Evolutionary conservation across 225 moss, liverwort and hornwort genomes (phyloP).

Genomic region (Ulota crispa): DNA sequence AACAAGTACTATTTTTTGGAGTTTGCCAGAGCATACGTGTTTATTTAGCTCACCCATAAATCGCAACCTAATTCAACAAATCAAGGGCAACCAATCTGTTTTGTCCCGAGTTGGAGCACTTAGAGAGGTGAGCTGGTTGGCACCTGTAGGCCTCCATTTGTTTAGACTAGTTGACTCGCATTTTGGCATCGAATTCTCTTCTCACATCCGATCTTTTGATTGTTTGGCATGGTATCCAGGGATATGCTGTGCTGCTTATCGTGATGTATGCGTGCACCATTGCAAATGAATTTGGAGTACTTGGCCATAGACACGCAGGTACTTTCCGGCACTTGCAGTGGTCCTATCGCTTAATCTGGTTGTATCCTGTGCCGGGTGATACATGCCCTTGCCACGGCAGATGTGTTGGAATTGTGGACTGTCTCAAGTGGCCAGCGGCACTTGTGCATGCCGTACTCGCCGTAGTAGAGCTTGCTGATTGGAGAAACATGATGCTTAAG

Average conservation of each 20-base stretch:
- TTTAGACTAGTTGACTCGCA: background rate
- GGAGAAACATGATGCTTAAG: slow-evolving; percentile 16
- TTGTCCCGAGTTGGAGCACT: slow-evolving; percentile 80
- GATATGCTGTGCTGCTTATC: slow-evolving; percentile 18
- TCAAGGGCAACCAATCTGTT: slow-evolving; percentile 76
- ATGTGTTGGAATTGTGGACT: slow-evolving; percentile 17
- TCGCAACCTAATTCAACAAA: slow-evolving; percentile 71
- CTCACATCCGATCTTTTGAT: background rate
- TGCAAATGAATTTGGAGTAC: slow-evolving; percentile 97
- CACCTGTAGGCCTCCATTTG: slow-evolving; percentile 8
- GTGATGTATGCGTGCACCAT: slow-evolving; percentile 22
- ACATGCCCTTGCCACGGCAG: slow-evolving; percentile 6
- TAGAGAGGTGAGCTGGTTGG: slow-evolving; percentile 57
- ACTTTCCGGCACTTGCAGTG: slow-evolving; percentile 17
- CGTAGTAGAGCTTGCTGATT: slow-evolving; percentile 7
- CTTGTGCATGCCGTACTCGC: slow-evolving; percentile 3
- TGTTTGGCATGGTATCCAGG: slow-evolving; percentile 7
- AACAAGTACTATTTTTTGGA: slow-evolving; percentile 12
- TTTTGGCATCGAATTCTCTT: slow-evolving; percentile 3
- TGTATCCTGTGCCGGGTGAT: background rate
- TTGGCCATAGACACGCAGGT: slow-evolving; percentile 91
- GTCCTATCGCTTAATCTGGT: background rate
- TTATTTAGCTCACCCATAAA: slow-evolving; percentile 82
- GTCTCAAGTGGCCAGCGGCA: background rate
- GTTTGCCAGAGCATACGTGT: slow-evolving; percentile 74